Conservation (phyloP, 495 filamentous ascomycete genomes). For the Hypoxylon fuscum region DNA sequence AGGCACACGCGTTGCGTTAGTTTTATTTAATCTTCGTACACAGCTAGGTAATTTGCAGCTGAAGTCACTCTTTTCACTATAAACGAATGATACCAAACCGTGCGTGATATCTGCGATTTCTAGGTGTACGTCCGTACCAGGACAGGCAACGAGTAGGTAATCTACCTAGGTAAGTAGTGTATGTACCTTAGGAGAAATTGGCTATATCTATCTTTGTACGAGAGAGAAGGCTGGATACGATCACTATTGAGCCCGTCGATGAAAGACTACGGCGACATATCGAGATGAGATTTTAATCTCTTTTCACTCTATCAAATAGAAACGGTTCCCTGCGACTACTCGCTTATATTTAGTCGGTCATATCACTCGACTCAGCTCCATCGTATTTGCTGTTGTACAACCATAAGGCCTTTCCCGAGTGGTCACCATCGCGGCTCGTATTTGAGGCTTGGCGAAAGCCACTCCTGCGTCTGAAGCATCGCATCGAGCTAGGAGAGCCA, state of each 20-base stretch:
- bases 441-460: constrained; percentile 36
- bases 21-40: constrained; percentile 19
- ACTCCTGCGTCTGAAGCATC: constrained; percentile 18
- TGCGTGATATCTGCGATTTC: background rate
- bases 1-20: constrained; percentile 10
- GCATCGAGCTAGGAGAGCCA: constrained; percentile 12
- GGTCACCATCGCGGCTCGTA: constrained; percentile 29
- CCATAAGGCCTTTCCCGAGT: constrained; percentile 22
- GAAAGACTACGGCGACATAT: too few species aligned
- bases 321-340: too few species aligned
- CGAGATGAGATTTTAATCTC: too few species aligned
- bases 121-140: background rate
- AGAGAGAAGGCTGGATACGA: too few species aligned
- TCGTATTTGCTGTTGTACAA: constrained; percentile 19
- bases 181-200: too few species aligned
- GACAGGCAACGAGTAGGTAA: background rate
- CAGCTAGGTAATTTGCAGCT: constrained; percentile 19
- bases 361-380: background rate
- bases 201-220: too few species aligned
- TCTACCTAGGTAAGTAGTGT: too few species aligned
- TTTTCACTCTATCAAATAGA: too few species aligned
- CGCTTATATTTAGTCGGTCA: too few species aligned
- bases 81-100: too few species aligned
- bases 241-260: too few species aligned
- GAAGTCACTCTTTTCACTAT: constrained; percentile 32